Evolutionary conservation across 2,329 filamentous ascomycete species (phyloP), one percentile per base, ranked within the genome.

Genomic region (Hypoxylon sp.): DNA sequence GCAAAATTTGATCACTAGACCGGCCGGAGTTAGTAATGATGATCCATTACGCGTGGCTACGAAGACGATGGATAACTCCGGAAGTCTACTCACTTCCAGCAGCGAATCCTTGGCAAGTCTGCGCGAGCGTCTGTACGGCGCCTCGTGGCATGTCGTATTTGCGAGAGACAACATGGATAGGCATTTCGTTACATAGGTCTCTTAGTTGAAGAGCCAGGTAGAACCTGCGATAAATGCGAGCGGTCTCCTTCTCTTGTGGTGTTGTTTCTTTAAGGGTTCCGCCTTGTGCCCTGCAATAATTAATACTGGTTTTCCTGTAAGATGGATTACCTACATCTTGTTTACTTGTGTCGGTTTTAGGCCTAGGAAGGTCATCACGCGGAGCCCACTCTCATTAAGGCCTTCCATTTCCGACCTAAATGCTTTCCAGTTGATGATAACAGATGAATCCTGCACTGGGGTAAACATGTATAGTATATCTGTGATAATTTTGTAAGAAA

Each of bases 171-270:
- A 84, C 80, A 70, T 92, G 88, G 32, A 94, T 84, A 0, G 92
- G 91, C 63, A 90, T 82, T 76, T 94, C 92, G 76, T 93, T 93
- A 78, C 91, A 93, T 36, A 94, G 80, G 75, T 94, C 91, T 34
- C 91, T 89, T n/a, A 94, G 85, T 75, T 93, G 92, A 45, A 94
- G 85, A 5, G 92, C 91, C 14, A 91, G 82, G 75, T 93, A 94
- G 72, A 92, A 93, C 13, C 92, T 86, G 21, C 87, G 86, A 76
- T 94, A 92, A 43, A 93, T 85, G 10, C 89, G 84, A 2, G 87
- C 86, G 19, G 81, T 80, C 36, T 89, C 87, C 59, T 86, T 84
- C 73, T 93, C 89, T 50, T 87, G 84, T 1, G 84, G 75, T 0
- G 86, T 91, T 2, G 81, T 83, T 75, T 92, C 89, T 74, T 87